Conservation (phyloP, 352 stramenopile species). For the Pythium insidiosum region DNA sequence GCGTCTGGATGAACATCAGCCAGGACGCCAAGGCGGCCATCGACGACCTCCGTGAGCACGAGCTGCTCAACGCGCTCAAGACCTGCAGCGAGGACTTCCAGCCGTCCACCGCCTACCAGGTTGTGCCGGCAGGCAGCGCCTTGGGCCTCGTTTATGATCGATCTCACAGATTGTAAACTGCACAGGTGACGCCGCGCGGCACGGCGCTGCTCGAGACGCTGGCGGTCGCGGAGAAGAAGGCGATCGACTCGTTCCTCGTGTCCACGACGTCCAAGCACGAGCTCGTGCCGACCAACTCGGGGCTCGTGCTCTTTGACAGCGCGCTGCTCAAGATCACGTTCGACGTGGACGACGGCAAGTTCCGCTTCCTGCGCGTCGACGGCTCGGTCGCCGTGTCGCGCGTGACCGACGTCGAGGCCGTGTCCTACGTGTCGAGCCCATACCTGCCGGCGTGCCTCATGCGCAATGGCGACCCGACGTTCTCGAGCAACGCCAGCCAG, state of each 20-base stretch:
- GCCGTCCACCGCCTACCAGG: conserved; percentile 93
- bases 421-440: conserved; percentile 96
- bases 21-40: conserved; percentile 95
- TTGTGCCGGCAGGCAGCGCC: too few species aligned
- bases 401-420: conserved; percentile 95
- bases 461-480: conserved; percentile 85
- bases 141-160: too few species aligned
- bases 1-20: conserved; percentile 92
- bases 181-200: conserved; percentile 33
- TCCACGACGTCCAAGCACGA: conserved; percentile 17
- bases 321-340: conserved; percentile 90
- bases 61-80: conserved; percentile 93
- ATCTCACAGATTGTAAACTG: too few species aligned
- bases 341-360: conserved; percentile 81
- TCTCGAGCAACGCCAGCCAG: conserved; percentile 93
- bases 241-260: conserved; percentile 54
- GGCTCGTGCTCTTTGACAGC: conserved; percentile 88
- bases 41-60: conserved; percentile 93
- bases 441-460: conserved; percentile 95
- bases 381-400: conserved; percentile 88
- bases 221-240: conserved; percentile 29
- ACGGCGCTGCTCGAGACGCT: conserved; percentile 33
- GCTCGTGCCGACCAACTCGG: conserved; percentile 48
- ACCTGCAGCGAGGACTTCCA: conserved; percentile 92
- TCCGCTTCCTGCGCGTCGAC: conserved; percentile 79